phyloP scores from a whole-genome alignment of 495 filamentous ascomycete species.

The Annulohypoxylon moriforme region DNA sequence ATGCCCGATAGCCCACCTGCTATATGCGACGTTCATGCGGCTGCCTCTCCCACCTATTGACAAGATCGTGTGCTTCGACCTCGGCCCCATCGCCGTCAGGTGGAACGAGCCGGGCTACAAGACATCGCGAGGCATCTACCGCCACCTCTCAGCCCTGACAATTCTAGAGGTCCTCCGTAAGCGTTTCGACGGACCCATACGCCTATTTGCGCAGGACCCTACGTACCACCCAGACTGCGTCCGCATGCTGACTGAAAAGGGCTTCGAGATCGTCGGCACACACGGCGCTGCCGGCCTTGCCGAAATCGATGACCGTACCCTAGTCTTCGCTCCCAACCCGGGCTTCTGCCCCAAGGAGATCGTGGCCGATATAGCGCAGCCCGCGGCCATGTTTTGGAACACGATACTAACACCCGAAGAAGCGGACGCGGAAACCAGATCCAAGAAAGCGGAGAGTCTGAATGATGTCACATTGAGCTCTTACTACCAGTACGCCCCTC shows the following conservation, averaged over 20 bases:
- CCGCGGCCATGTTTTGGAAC: slow-evolving; percentile 39
- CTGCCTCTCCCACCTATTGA: slow-evolving; percentile 29
- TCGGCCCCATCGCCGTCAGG: slow-evolving; percentile 30
- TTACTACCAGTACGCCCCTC: slow-evolving; percentile 21
- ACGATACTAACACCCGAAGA: slow-evolving; percentile 22
- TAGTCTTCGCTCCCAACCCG: slow-evolving; percentile 32
- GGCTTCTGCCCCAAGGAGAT: slow-evolving; percentile 35
- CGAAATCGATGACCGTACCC: slow-evolving; percentile 29
- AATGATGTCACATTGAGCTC: background rate
- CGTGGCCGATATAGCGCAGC: slow-evolving; percentile 30
- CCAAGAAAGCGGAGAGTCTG: background rate
- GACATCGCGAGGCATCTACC: slow-evolving; percentile 7
- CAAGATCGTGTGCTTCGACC: slow-evolving; percentile 37
- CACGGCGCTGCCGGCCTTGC: slow-evolving; percentile 31
- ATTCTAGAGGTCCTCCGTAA: slow-evolving; percentile 12
- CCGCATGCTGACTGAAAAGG: slow-evolving; percentile 13
- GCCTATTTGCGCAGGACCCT: slow-evolving; percentile 28
- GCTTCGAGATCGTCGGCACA: slow-evolving; percentile 28
- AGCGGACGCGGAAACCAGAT: background rate
- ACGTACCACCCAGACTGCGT: slow-evolving; percentile 21
- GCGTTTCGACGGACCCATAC: slow-evolving; percentile 21
- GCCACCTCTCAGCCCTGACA: slow-evolving; percentile 21
- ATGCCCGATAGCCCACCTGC: slow-evolving; percentile 11
- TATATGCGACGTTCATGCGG: slow-evolving; percentile 33
- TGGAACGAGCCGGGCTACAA: background rate